Evolutionary conservation across 495 filamentous ascomycete genomes (phyloP), one percentile per base, ranked within the genome.

Genomic region (Daldinia loculata): DNA sequence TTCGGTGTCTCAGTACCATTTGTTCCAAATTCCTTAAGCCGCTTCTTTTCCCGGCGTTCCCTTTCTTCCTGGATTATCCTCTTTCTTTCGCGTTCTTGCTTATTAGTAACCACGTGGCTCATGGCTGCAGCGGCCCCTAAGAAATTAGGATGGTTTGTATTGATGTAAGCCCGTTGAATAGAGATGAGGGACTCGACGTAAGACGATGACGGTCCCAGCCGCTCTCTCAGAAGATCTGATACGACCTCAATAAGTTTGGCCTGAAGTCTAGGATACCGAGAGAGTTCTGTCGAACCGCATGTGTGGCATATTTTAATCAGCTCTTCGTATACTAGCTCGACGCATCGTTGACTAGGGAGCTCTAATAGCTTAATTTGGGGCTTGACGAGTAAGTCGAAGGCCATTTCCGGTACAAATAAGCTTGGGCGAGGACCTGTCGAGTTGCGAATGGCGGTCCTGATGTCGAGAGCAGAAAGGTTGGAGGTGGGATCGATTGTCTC

Each of bases 221-320:
- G 88, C 79, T 99, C 95, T 53, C 95, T 89, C 52, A 99, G 87
- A 50, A 99, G 89, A 77, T 99, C 95, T 7, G 95, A 98, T 1
- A 99, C 95, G 7, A 98, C 95, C 79, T 99, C 95, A 66, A 99
- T 99, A 19, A 99, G 88, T 77, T 98, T 99, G 30, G 89, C 95
- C 79, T 99, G 95, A 12, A 99, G 86, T 50, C 95, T 90, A 6
- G 95, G 95, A 77, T 96, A 99, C 51, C 95, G 85, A 52, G 92
- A 86, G 15, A 98, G 88, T 78, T 99, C 95, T 26, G 91, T 95
- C 4, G 93, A 97, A 52, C 96, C 96, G 82, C 95, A 99, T 2
- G 95, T 99, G 78, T 99, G 95, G 78, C 95, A 96, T 61, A 99
- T 98, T 79, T 99, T 99, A 81, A 99, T 99, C 9, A 99, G 87